A percentile compares a stretch with the other conserved stretches of the same genome.
Evolutionary conservation across 1,139 yeast genomes (phyloP).

Genomic region (Blastobotrys apis): DNA sequence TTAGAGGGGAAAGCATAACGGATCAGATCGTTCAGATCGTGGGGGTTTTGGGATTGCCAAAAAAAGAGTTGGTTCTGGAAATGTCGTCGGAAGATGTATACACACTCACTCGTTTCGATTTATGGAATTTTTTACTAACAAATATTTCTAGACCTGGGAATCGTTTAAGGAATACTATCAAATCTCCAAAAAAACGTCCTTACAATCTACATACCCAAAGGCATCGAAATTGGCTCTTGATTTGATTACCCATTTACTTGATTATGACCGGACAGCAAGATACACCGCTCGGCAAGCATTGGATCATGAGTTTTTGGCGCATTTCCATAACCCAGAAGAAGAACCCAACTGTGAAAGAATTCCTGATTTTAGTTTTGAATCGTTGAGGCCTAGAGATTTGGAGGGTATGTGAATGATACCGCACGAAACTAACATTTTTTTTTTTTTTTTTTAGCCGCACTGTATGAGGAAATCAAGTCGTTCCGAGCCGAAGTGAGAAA

Average conservation of each 20-base stretch:
- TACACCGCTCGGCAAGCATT: slow-evolving; percentile 80
- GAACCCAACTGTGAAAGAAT: slow-evolving; percentile 71
- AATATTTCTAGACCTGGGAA: slow-evolving; percentile 9
- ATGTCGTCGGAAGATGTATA: slow-evolving; percentile 14
- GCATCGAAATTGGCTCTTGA: slow-evolving; percentile 75
- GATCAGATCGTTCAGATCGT: slow-evolving; percentile 80
- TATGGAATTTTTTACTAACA: neutral
- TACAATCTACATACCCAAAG: slow-evolving; percentile 56
- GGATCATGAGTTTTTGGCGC: slow-evolving; percentile 69
- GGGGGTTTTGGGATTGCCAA: slow-evolving; percentile 76
- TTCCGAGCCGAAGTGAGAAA: slow-evolving; percentile 70
- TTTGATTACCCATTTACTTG: slow-evolving; percentile 64
- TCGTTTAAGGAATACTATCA: slow-evolving; percentile 17
- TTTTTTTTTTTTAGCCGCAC: slow-evolving; percentile 40
- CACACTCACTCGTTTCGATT: no score
- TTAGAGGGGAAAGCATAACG: slow-evolving; percentile 78
- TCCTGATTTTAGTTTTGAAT: slow-evolving; percentile 76
- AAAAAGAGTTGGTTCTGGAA: slow-evolving; percentile 48
- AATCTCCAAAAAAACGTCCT: slow-evolving; percentile 47
- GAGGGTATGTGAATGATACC: slow-evolving; percentile 7
- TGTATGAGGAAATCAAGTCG: slow-evolving; percentile 56
- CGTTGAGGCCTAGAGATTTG: slow-evolving; percentile 12
- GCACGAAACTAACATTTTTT: neutral
- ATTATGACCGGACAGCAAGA: slow-evolving; percentile 73
- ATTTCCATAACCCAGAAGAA: slow-evolving; percentile 83